phyloP scores from a whole-genome alignment of 768 basidiomycete species.

The Leccinum variicolor region DNA sequence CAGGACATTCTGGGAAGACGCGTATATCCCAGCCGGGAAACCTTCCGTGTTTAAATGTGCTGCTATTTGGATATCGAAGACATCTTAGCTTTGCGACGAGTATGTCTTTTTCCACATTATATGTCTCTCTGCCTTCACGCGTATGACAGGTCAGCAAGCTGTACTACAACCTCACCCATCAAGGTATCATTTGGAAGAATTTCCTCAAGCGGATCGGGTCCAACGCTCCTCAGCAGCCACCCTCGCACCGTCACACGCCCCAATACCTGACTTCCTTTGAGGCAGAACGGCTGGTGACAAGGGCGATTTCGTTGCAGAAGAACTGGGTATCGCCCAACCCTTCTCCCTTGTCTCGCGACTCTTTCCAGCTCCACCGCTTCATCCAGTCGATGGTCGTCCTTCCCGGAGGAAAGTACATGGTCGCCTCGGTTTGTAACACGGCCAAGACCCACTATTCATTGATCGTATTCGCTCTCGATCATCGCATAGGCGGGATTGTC shows the following conservation, averaged over 20 bases:
- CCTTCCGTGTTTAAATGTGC: constrained; percentile 29
- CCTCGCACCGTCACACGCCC: constrained; percentile 46
- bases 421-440: constrained; percentile 53
- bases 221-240: constrained; percentile 60
- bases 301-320: constrained; percentile 56
- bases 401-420: constrained; percentile 65
- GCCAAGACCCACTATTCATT: constrained; percentile 46
- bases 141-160: constrained; percentile 49
- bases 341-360: constrained; percentile 22
- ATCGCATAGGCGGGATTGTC: constrained; percentile 39
- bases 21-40: constrained; percentile 20
- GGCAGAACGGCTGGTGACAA: constrained; percentile 56
- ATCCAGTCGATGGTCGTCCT: constrained; percentile 55
- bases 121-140: neutral
- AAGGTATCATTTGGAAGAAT: constrained; percentile 67
- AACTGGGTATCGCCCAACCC: constrained; percentile 52
- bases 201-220: constrained; percentile 51
- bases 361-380: constrained; percentile 31
- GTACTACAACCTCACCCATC: constrained; percentile 62
- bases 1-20: constrained; percentile 24
- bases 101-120: constrained; percentile 16
- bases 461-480: constrained; percentile 54
- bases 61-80: constrained; percentile 37
- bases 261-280: constrained; percentile 34
- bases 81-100: constrained; percentile 35